A percentile compares a stretch with the other conserved stretches of the same genome.
These are phyloP conservation scores for Penicillium rolfsii DNA, from an alignment of 2,329 filamentous ascomycete species.

Conservation along the genomic window DNA sequence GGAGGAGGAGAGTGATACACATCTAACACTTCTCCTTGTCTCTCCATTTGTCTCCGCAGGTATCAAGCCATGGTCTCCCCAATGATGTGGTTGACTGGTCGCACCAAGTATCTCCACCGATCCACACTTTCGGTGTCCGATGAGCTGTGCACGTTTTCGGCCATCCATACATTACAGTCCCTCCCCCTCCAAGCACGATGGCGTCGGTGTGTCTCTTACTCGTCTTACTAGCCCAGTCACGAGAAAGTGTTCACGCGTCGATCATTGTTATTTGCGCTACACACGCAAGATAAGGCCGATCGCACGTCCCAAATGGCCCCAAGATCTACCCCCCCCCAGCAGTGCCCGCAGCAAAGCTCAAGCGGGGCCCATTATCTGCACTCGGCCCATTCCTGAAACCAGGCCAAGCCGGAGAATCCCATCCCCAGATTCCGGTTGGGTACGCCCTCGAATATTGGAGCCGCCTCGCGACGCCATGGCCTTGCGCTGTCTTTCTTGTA, in stretches of 20 bases:
- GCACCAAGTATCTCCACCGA: background rate
- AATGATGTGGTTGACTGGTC: background rate
- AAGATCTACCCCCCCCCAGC: background rate
- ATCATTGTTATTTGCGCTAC: conserved; percentile 5
- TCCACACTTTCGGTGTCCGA: conserved; percentile 7
- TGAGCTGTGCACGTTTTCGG: conserved; percentile 16
- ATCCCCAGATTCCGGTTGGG: conserved; percentile 9
- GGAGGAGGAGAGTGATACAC: background rate
- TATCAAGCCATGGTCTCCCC: background rate
- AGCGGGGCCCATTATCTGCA: conserved; percentile 5
- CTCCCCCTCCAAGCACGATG: conserved; percentile 10
- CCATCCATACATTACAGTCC: background rate
- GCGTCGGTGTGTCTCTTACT: conserved; percentile 7
- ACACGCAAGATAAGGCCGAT: conserved; percentile 14
- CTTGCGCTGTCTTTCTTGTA: background rate
- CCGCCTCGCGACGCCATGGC: conserved; percentile 1
- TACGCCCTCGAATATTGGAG: background rate
- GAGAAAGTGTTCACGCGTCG: conserved; percentile 1
- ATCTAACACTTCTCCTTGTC: background rate
- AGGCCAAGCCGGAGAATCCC: conserved; percentile 12
- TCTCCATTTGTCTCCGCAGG: background rate
- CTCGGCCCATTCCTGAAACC: conserved; percentile 15
- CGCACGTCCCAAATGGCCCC: conserved; percentile 5
- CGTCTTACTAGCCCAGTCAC: conserved; percentile 8
- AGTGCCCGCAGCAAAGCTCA: background rate